These are phyloP conservation scores for Passiflora organensis DNA, from an alignment of 345 rosid genomes.

Conservation along the genomic window DNA sequence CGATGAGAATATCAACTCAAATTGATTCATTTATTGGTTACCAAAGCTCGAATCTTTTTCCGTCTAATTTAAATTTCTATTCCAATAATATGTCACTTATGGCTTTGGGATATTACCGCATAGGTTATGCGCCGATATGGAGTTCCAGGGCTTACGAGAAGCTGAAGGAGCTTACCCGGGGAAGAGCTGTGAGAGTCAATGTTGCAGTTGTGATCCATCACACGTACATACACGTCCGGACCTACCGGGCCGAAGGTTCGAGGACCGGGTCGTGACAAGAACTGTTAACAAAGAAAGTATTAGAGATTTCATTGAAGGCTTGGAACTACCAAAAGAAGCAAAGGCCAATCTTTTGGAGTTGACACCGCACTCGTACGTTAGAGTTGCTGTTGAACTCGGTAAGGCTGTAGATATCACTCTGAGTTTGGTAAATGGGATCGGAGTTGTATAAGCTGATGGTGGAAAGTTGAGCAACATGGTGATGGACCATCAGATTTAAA, in stretches of 20 bases:
- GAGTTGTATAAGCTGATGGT: slow-evolving; percentile 17
- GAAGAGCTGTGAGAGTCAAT: slow-evolving; percentile 80
- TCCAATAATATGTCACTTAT: neutral
- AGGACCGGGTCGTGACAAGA: too few species aligned
- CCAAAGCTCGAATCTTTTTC: neutral
- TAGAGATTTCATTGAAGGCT: slow-evolving; percentile 53
- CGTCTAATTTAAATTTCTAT: neutral
- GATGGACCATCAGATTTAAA: too few species aligned
- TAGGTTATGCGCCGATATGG: slow-evolving; percentile 93
- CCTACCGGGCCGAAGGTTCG: too few species aligned
- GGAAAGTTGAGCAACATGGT: too few species aligned
- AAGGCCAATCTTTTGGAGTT: slow-evolving; percentile 55
- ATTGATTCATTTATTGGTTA: neutral
- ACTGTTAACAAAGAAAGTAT: slow-evolving; percentile 68
- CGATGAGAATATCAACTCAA: too few species aligned
- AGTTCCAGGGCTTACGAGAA: slow-evolving; percentile 92
- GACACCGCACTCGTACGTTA: slow-evolving; percentile 72
- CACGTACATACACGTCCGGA: too few species aligned
- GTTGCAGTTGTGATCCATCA: too few species aligned
- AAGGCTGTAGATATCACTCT: slow-evolving; percentile 39
- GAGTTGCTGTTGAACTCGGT: slow-evolving; percentile 71
- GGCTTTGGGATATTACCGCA: neutral
- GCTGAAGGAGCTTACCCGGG: slow-evolving; percentile 87
- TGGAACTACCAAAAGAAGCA: slow-evolving; percentile 70
- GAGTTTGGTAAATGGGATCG: slow-evolving; percentile 17